Evolutionary conservation across 371 early-diverging fungal species (phyloP).

Genomic region (Basidiobolus meristosporus): DNA sequence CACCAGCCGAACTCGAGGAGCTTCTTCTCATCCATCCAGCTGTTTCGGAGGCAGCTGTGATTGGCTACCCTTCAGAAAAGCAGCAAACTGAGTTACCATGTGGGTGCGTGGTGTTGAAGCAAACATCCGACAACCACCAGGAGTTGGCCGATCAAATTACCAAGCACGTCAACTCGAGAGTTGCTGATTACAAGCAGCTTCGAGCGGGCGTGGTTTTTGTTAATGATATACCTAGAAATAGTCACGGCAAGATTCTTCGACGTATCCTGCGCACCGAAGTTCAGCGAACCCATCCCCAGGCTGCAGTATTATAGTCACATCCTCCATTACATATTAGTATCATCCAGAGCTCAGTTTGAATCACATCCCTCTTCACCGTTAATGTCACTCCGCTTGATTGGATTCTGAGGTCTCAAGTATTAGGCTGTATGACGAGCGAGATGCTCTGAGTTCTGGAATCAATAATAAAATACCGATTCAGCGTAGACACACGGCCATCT

Average conservation of each 20-base stretch:
- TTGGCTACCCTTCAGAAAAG: constrained; percentile 25
- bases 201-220: constrained; percentile 62
- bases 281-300: too few species aligned
- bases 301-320: too few species aligned
- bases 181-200: constrained; percentile 52
- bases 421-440: too few species aligned
- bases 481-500: too few species aligned
- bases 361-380: too few species aligned
- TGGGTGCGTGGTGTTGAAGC: constrained; percentile 45
- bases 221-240: constrained; percentile 51
- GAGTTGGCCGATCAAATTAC: constrained; percentile 22
- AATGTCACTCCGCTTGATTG: too few species aligned
- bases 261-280: constrained; percentile 4
- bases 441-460: too few species aligned
- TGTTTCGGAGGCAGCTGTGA: constrained; percentile 60
- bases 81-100: constrained; percentile 65
- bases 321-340: too few species aligned
- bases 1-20: constrained; percentile 75
- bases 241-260: constrained; percentile 68
- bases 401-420: too few species aligned
- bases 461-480: too few species aligned
- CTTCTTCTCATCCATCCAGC: constrained; percentile 40
- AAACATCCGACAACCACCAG: constrained; percentile 8
- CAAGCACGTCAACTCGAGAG: constrained; percentile 28
- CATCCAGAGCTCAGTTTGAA: too few species aligned